Percentiles rank a stretch among this genome's conserved stretches.
These are phyloP conservation scores for Trichothecium roseum DNA, from an alignment of 2,329 filamentous ascomycete genomes.

Conservation along the genomic window DNA sequence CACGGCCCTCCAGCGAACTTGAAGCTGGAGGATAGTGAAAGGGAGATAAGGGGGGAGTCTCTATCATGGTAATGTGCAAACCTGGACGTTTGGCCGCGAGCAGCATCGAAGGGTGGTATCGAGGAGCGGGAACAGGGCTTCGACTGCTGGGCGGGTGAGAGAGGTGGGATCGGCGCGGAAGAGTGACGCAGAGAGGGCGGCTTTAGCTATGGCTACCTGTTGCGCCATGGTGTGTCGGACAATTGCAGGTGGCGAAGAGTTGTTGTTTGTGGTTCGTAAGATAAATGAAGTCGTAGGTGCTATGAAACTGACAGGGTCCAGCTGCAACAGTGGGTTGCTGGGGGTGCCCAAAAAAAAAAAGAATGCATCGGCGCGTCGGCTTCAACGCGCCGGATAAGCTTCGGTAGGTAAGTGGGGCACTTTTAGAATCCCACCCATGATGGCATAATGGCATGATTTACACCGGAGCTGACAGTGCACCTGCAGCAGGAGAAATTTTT, in stretches of 20 bases:
- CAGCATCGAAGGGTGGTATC: constrained; percentile 58
- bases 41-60: constrained; percentile 13
- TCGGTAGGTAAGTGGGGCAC: constrained; percentile 5
- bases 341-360: too few species aligned
- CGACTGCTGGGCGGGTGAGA: constrained; percentile 58
- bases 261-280: too few species aligned
- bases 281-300: too few species aligned
- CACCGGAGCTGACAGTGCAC: too few species aligned
- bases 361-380: not conserved
- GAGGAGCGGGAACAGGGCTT: constrained; percentile 56
- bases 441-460: constrained; percentile 3
- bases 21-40: constrained; percentile 9
- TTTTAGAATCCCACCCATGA: too few species aligned
- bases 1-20: constrained; percentile 9
- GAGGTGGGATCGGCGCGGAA: constrained; percentile 65
- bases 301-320: too few species aligned
- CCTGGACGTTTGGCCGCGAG: constrained; percentile 77
- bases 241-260: too few species aligned
- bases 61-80: constrained; percentile 44
- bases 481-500: too few species aligned
- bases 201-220: constrained; percentile 68
- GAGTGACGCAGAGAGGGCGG: constrained; percentile 63
- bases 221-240: constrained; percentile 43
- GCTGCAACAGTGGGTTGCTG: too few species aligned
- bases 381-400: constrained; percentile 5